Conservation (phyloP, 768 basidiomycete species). For the Ephemerocybe angulata region DNA sequence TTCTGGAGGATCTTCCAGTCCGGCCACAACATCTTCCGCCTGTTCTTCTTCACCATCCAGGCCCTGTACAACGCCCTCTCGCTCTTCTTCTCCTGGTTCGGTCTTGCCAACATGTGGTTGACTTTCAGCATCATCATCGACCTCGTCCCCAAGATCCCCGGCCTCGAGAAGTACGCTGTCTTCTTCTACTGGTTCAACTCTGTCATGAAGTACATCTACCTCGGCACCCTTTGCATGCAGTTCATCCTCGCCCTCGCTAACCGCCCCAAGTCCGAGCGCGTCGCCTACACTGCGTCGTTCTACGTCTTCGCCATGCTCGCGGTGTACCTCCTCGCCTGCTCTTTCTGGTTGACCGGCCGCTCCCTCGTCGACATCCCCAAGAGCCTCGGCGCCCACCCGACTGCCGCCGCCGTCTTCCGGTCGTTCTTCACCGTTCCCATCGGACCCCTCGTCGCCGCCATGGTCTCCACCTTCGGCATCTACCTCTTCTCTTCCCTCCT, state of each 20-base stretch:
- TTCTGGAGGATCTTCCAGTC: slow-evolving; percentile 88
- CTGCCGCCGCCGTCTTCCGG: slow-evolving; percentile 44
- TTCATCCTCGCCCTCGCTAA: slow-evolving; percentile 64
- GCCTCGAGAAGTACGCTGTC: slow-evolving; percentile 29
- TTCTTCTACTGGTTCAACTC: slow-evolving; percentile 82
- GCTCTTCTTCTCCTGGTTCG: slow-evolving; percentile 91
- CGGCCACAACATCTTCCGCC: slow-evolving; percentile 82
- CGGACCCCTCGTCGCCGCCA: slow-evolving; percentile 78
- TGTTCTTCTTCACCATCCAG: slow-evolving; percentile 97
- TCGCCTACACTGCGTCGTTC: slow-evolving; percentile 67
- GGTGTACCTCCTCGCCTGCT: slow-evolving; percentile 82
- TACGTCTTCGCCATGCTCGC: slow-evolving; percentile 85
- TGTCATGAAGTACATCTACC: slow-evolving; percentile 80
- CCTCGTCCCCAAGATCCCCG: slow-evolving; percentile 50
- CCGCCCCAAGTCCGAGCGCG: slow-evolving; percentile 83
- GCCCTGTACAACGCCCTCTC: slow-evolving; percentile 83
- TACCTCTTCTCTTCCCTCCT: slow-evolving; percentile 81
- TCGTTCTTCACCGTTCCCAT: slow-evolving; percentile 73
- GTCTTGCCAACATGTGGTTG: slow-evolving; percentile 87
- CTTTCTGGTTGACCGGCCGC: slow-evolving; percentile 74
- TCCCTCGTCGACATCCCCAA: slow-evolving; percentile 48
- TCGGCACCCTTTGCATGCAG: slow-evolving; percentile 76
- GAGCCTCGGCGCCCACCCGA: slow-evolving; percentile 40
- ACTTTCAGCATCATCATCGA: slow-evolving; percentile 95
- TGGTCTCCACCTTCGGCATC: slow-evolving; percentile 85